These are phyloP conservation scores for Beauveria caledonica DNA, from an alignment of 2,329 filamentous ascomycete genomes.

Conservation along the genomic window DNA sequence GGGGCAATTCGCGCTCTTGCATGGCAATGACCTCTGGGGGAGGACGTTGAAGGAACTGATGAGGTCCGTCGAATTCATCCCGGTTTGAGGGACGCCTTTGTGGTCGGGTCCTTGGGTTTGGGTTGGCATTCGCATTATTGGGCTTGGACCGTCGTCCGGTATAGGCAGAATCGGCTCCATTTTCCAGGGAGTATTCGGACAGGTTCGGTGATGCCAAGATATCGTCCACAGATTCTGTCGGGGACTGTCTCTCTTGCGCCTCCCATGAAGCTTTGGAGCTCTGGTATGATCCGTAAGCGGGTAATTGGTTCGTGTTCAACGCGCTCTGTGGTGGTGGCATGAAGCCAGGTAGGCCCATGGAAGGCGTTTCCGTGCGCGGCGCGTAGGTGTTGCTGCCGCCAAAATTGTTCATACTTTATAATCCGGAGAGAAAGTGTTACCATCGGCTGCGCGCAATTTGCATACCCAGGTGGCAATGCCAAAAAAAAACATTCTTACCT, in stretches of 20 bases:
- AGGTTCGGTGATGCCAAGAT: constrained; percentile 49
- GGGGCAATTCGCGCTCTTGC: constrained; percentile 72
- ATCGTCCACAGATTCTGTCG: constrained; percentile 51
- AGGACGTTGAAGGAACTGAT: constrained; percentile 70
- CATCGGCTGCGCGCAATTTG: background rate
- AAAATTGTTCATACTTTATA: constrained; percentile 7
- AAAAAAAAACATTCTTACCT: constrained; percentile 7
- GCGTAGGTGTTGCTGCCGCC: constrained; percentile 7
- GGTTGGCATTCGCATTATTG: background rate
- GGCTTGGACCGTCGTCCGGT: constrained; percentile 36
- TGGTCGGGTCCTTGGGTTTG: constrained; percentile 38
- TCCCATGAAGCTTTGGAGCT: constrained; percentile 39
- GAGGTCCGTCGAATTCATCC: constrained; percentile 83
- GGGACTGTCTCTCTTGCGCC: constrained; percentile 43
- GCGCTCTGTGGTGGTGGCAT: constrained; percentile 34
- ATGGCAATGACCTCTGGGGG: constrained; percentile 62
- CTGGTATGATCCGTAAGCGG: constrained; percentile 31
- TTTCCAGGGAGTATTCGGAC: constrained; percentile 53
- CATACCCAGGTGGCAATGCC: background rate
- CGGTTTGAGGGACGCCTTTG: constrained; percentile 70
- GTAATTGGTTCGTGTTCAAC: constrained; percentile 24
- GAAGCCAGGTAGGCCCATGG: constrained; percentile 32
- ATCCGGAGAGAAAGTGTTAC: background rate
- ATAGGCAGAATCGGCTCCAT: constrained; percentile 32
- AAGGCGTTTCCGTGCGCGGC: constrained; percentile 31